A percentile compares a stretch with the other conserved stretches of the same genome.
Evolutionary conservation across 768 basidiomycete genomes (phyloP).

Genomic region (Pulveroboletus ravenelii): DNA sequence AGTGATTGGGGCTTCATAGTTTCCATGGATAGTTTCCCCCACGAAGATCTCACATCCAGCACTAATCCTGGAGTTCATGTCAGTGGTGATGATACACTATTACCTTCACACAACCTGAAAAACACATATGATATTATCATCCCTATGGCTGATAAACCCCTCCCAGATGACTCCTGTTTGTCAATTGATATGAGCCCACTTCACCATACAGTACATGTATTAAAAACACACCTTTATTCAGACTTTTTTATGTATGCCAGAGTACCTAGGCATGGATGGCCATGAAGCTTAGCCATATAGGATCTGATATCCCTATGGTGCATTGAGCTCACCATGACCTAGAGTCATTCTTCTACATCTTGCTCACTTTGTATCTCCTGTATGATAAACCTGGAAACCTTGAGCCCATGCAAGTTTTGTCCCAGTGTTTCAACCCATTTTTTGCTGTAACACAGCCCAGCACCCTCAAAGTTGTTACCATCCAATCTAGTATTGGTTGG

Average conservation of each 20-base stretch:
- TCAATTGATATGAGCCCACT: background rate
- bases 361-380: no score
- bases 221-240: no score
- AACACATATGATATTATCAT: background rate
- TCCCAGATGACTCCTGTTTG: background rate
- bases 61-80: no score
- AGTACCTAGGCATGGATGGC: no score
- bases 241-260: no score
- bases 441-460: background rate
- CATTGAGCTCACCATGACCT: background rate
- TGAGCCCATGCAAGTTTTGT: no score
- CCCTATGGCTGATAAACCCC: background rate
- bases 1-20: no score
- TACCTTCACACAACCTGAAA: background rate
- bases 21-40: no score
- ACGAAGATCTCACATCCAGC: no score
- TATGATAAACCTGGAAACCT: no score
- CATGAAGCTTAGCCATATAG: background rate
- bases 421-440: conserved; percentile 1
- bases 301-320: background rate
- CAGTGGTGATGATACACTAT: no score
- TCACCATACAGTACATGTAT: background rate
- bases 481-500: background rate
- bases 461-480: background rate
- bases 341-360: no score